Base-by-base conservation (phyloP, 345 rosid genomes). In the Gossypium herbaceum region DNA sequence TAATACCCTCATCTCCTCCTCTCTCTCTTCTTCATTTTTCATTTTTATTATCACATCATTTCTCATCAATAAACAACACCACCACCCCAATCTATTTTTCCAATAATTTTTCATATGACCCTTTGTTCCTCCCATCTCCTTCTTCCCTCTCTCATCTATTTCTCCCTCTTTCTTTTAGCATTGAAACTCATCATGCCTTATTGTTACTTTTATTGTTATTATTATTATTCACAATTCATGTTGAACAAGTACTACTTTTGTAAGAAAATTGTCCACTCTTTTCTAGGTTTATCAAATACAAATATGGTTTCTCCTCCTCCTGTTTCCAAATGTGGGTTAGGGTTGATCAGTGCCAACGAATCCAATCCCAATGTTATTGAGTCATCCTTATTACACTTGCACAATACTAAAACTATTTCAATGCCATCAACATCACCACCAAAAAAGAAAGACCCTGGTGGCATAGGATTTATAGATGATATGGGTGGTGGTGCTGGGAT, bases 401-500 rank as follows among this genome's bases (percentile, higher is more conserved):
- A 12, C 63, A 24, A 24, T 4, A 59, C 34, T 60, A 25, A 75
- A 9, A 24, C 64, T 0, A 12, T 34, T 34, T 34, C 41, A 34
- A 34, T 76, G 0, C 60, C 52, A 2, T 43, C 20, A 44, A 2
- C 59, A 7, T 22, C 60, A 3, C 22, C 51, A 12, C 9, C 60
- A 9, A 48, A 22, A 9, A 86, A 74, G 80, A 84, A 76, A 62
- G 88, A 83, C 57, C 86, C 78, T 0, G 82, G 79, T 3, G 86
- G 81, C 73, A 60, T 81, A 10, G 80, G 86, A 2, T 87, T 85
- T 76, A 22, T 80, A 27, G 90, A 89, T 34, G 86, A 86, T 55
- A 72, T 81, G 7, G 91, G 87, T 3, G 87, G 87, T 0, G 91
- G 87, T 3, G 87, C 86, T 0, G 86, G 79, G 7, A 80, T 79